Base-by-base conservation (phyloP, 352 stramenopile genomes). In the Phytophthora megakarya region DNA sequence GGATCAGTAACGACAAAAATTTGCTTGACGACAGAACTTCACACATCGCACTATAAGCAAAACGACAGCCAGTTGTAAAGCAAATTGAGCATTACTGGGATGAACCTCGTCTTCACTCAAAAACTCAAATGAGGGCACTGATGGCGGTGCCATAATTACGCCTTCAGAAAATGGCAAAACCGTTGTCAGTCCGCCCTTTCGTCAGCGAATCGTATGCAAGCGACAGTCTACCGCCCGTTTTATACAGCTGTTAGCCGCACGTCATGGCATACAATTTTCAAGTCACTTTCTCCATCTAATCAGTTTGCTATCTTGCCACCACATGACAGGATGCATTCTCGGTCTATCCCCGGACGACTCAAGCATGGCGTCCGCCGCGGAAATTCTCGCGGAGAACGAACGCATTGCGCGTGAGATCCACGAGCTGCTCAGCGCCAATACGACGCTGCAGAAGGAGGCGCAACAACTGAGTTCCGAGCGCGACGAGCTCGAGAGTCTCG, bases 371-470 rank as follows among this genome's bases (percentile, higher is more conserved):
- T 74, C 73, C 16, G 54, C 62, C 13, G 55, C 56, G 7, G 77
- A 86, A 9, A 23, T 91, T 28, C 67, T 67, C 48, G 77, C 58
- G n/a, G 78, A 92, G 66, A 92, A 88, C 53, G 65, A 84, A 60
- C 73, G 73, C 35, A 51, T 90, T 33, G 57, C 61, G 37, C 67
- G 76, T 40, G 73, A 90, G 66, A 88, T 92, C 55, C 69, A 88
- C 45, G 67, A 62, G 51, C 70, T 90, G 56, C 69, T 86, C 42
- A 70, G 73, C 45, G 65, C 73, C 71, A 92, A 92, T 65, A 86
- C 69, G 43, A 77, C 67, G 35, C 80, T 90, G 62, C 75, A 92
- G 70, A 77, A 78, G 46, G 80, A 92, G 53, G 70, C 86, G 45
- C 68, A 78, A 67, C 46, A 66, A 49, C 69, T 89, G 28, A 73